Evolutionary conservation across 495 filamentous ascomycete species (phyloP).

Genomic region (Penicillium paradoxum): DNA sequence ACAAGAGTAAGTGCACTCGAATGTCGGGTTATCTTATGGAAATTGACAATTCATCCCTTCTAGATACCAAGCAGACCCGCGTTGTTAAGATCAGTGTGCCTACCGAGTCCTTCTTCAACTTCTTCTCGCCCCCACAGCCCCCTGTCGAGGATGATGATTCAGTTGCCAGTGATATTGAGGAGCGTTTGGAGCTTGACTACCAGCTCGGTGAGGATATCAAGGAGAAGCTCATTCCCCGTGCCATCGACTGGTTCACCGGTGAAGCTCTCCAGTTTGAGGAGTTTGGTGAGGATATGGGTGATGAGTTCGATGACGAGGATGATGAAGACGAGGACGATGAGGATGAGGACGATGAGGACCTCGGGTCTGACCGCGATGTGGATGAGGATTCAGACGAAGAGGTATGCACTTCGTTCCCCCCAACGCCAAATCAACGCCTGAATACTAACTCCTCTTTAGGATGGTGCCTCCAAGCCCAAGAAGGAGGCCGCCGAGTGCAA

Average conservation of each 20-base stretch:
- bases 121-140: slow-evolving; percentile 92
- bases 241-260: slow-evolving; percentile 99
- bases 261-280: slow-evolving; percentile 98
- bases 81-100: slow-evolving; percentile 98
- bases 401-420: slow-evolving; percentile 48
- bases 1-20: slow-evolving; percentile 75
- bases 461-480: slow-evolving; percentile 94
- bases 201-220: slow-evolving; percentile 99
- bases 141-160: slow-evolving; percentile 73
- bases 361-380: slow-evolving; percentile 40
- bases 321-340: slow-evolving; percentile 90
- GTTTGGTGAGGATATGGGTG: slow-evolving; percentile 78
- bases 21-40: background rate
- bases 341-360: slow-evolving; percentile 75
- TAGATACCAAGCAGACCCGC: slow-evolving; percentile 97
- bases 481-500: slow-evolving; percentile 99
- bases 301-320: slow-evolving; percentile 80
- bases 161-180: slow-evolving; percentile 84
- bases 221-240: slow-evolving; percentile 98
- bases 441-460: slow-evolving; percentile 51
- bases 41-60: slow-evolving; percentile 24
- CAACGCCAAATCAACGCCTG: background rate
- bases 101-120: slow-evolving; percentile 99
- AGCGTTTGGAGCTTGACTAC: slow-evolving; percentile 97
- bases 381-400: slow-evolving; percentile 85